Base-by-base conservation (phyloP, 2,329 filamentous ascomycete species). In the Magnaporthiopsis poae region DNA sequence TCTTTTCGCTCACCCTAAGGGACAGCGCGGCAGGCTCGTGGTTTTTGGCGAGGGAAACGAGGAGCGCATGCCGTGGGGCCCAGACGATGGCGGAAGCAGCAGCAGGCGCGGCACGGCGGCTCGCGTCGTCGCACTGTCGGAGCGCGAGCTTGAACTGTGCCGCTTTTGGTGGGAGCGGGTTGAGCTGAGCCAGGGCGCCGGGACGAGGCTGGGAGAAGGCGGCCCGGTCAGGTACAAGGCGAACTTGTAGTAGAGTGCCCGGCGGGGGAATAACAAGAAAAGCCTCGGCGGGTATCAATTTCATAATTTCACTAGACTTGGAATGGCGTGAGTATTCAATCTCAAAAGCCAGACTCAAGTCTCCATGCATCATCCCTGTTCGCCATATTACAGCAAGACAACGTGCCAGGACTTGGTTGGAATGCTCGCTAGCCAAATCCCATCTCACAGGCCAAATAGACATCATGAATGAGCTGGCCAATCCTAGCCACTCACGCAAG, bases 31-130 rank as follows among this genome's bases (percentile, higher is more conserved):
- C n/a, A n/a, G 31, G 18, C 21, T 71, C 29, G 72, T 72, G 15
- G 78, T 88, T 3, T 89, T 89, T 74, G 86, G 86, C 2, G 71
- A 79, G 59, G 86, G 84, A 2, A 88, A 88, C 70, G 80, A 86
- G 69, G 85, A 88, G 75, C 74, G 76, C 5, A 75, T 78, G 69
- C 35, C 12, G 35, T 11, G 70, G 68, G 29, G 33, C 33, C 33
- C 8, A 11, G 33, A 12, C 33, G 36, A 12, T 12, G 36, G 36
- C 0, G 25, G 33, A 31, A 25, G 46, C 11, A 3, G 33, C 12
- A 69, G 66, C 46, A 72, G 72, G 29, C 71, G 67, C 13, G 86
- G 84, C 1, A 72, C 76, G 2, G 76, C 81, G 0, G 82, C 80
- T 0, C 72, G 79, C 66, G 74, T 81, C 66, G 74, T 77, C 69